phyloP scores from a whole-genome alignment of 345 rosid species.

The Balakata baccata region DNA sequence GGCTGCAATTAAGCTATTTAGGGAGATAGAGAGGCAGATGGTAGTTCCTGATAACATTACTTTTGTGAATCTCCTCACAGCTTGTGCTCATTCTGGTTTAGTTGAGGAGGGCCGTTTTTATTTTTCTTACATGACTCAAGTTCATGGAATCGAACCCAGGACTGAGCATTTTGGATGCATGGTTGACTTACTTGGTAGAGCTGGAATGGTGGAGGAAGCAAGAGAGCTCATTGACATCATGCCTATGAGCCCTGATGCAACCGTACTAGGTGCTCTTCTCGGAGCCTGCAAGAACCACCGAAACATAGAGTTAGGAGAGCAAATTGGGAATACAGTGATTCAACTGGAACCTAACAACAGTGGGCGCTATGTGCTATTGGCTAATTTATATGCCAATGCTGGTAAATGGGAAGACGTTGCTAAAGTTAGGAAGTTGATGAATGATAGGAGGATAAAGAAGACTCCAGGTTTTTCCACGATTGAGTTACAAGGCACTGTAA shows the following conservation, averaged over 20 bases:
- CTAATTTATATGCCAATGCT: conserved; percentile 39
- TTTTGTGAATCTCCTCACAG: conserved; percentile 39
- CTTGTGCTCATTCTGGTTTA: conserved; percentile 46
- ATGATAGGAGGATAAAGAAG: conserved; percentile 38
- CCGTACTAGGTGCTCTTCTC: conserved; percentile 37
- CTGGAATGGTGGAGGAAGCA: conserved; percentile 43
- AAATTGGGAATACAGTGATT: conserved; percentile 35
- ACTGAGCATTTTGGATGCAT: conserved; percentile 42
- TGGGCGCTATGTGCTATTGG: conserved; percentile 41
- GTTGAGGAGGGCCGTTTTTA: conserved; percentile 35
- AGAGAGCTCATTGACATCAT: conserved; percentile 31
- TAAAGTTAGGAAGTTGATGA: conserved; percentile 40
- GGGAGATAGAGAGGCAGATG: conserved; percentile 33
- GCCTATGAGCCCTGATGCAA: conserved; percentile 36
- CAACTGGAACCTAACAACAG: conserved; percentile 44
- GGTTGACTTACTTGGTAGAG: conserved; percentile 47
- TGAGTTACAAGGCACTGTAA: conserved; percentile 33
- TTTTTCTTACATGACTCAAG: conserved; percentile 29
- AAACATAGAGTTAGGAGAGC: conserved; percentile 39
- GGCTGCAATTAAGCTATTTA: conserved; percentile 35
- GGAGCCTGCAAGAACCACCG: conserved; percentile 43
- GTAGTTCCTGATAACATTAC: conserved; percentile 37
- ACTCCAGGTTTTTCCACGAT: conserved; percentile 37
- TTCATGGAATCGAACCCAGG: conserved; percentile 28
- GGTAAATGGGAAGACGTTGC: conserved; percentile 45